Base-by-base conservation (phyloP, 169 alveolate species). In the Plasmodium reichenowi region DNA sequence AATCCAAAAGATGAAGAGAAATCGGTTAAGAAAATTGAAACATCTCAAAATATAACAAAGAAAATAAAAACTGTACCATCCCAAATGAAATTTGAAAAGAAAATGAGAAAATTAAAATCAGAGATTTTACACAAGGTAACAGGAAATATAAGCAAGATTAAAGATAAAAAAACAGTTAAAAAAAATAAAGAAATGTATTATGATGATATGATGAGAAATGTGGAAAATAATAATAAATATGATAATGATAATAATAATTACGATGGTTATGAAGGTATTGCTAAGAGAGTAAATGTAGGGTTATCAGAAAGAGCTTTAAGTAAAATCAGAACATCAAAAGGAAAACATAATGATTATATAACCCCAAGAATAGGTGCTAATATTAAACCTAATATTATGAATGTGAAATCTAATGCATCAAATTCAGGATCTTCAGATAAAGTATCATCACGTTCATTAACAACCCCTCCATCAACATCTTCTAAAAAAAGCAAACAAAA, bases 311-410 rank as follows among this genome's bases (percentile, higher is more conserved):
- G 24, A 17, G 75, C 32, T 48, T 63, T 64, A 26, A 24, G 47
- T 7, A 76, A 76, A 64, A 76, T 62, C 26, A 76, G 66, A 58
- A 38, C 88, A 24, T 47, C 24, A 63, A 76, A 76, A 58, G 88
- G 66, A 63, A 76, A 76, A 76, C 63, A 76, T 26, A 76, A 48
- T 38, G 59, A 76, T 50, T 76, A 64, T 58, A 50, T 63, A 38
- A 76, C 88, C 12, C 88, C 88, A 76, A 76, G 88, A 56, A 76
- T 76, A 48, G 88, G 88, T 63, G 6, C 29, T 15, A 68, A 64
- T 17, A 32, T 32, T 32, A 48, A 32, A 10, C 47, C 47, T 5
- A 66, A 48, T 47, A 76, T 52, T 15, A 29, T 70, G 13, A 32
- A 76, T 48, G 62, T 17, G 24, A 45, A 76, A 47, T 62, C 63